These are phyloP conservation scores for Aspergillus neotritici DNA, from an alignment of 2,329 filamentous ascomycete genomes.

Conservation along the genomic window DNA sequence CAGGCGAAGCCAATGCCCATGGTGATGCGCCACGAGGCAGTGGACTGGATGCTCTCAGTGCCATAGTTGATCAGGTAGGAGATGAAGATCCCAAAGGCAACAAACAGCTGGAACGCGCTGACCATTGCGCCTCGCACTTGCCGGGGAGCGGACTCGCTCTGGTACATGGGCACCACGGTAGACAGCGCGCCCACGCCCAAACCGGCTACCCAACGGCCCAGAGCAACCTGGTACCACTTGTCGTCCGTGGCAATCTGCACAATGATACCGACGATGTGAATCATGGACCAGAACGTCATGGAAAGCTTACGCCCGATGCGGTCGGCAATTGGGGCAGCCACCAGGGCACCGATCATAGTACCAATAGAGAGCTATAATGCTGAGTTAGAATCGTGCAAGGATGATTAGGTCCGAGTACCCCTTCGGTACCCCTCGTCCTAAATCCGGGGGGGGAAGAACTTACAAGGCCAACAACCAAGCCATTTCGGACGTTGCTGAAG, in stretches of 20 bases:
- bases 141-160: slow-evolving; percentile 42
- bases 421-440: too few species aligned
- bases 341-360: slow-evolving; percentile 39
- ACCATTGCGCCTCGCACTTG: slow-evolving; percentile 47
- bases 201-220: slow-evolving; percentile 45
- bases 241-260: slow-evolving; percentile 41
- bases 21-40: slow-evolving; percentile 44
- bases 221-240: slow-evolving; percentile 42
- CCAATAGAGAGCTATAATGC: slow-evolving; percentile 39
- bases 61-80: slow-evolving; percentile 47
- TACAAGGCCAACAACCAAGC: slow-evolving; percentile 43
- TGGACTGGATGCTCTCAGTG: slow-evolving; percentile 38
- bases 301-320: slow-evolving; percentile 42
- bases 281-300: slow-evolving; percentile 40
- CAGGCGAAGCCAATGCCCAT: slow-evolving; percentile 57
- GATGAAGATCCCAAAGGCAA: slow-evolving; percentile 47
- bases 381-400: slow-evolving; percentile 6
- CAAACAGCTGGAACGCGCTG: slow-evolving; percentile 46
- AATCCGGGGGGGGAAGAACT: slow-evolving; percentile 6
- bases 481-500: slow-evolving; percentile 42
- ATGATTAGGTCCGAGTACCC: too few species aligned
- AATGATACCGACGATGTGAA: slow-evolving; percentile 44
- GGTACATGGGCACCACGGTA: slow-evolving; percentile 45
- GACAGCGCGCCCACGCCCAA: slow-evolving; percentile 45
- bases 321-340: slow-evolving; percentile 43